Evolutionary conservation across 345 rosid genomes (phyloP), one percentile per base, ranked within the genome.

Genomic region (sweet orange (Citrus sinensis)): DNA sequence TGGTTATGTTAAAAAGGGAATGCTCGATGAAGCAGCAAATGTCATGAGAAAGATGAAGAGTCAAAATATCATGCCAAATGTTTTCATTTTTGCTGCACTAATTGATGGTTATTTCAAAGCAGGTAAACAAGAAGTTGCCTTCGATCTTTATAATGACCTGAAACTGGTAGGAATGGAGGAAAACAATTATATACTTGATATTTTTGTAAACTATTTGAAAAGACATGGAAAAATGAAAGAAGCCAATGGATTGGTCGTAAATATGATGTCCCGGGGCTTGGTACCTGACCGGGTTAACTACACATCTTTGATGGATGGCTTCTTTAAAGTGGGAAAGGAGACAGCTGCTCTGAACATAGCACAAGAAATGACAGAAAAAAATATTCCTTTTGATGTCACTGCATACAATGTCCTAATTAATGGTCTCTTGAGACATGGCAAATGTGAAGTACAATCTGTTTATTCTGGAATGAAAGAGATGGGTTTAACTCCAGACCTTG

Each of bases 281-380:
- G 79, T 70, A 30, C 88, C 87, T 79, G 98, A 93, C 80, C 87
- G 39, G 71, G 88, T 93, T 79, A 93, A 91, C 84, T 95, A 92
- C 86, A 95, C 98, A 17, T 92, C 98, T 84, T 76, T 92, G 34
- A 93, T 92, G 91, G 99, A 95, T 84, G 93, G 91, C 62, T 88
- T 90, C 86, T 93, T 93, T 80, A 95, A 89, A 87, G 88, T 64
- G 37, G 93, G 96, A 74, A 87, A 87, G 27, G 96, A 90, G 78
- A 85, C 88, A 5, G 89, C 85, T 84, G 99, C 96, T 67, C 82
- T 91, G n/a, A 77, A 71, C 66, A 82, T 91, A 79, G 92, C 88
- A 63, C 90, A 91, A 83, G 92, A 90, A 84, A 91, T 93, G 99
- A 83, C 71, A 19, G 83, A 87, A 85, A 90, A 87, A 76, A 83